A percentile compares a stretch with the other conserved stretches of the same genome.
phyloP scores from a whole-genome alignment of 495 filamentous ascomycete genomes.

The Penicillium psychrofluorescens region DNA sequence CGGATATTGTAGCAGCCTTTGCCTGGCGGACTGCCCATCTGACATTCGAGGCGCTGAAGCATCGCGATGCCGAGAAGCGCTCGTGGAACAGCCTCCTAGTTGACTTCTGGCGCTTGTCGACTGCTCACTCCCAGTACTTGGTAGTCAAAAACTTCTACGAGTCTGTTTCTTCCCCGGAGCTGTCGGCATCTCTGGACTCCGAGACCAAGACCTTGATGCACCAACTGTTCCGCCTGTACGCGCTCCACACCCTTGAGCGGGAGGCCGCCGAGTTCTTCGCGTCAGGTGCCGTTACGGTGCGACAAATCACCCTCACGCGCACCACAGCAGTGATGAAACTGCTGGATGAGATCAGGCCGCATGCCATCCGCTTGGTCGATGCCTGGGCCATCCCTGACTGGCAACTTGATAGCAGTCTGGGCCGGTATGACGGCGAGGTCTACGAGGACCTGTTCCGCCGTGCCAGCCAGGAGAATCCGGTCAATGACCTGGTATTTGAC shows the following conservation, averaged over 20 bases:
- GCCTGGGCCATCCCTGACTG: constrained; percentile 64
- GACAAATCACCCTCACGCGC: constrained; percentile 56
- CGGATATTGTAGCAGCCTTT: constrained; percentile 59
- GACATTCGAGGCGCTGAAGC: constrained; percentile 64
- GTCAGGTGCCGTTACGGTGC: constrained; percentile 52
- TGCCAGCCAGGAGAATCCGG: constrained; percentile 58
- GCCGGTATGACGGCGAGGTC: constrained; percentile 58
- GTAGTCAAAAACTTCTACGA: constrained; percentile 67
- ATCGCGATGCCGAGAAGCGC: constrained; percentile 60
- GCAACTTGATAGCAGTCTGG: constrained; percentile 59
- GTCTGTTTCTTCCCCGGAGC: constrained; percentile 46
- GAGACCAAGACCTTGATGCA: constrained; percentile 47
- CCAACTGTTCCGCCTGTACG: constrained; percentile 59
- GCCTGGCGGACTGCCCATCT: constrained; percentile 64
- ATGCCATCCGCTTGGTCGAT: constrained; percentile 59
- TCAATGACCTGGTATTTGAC: constrained; percentile 59
- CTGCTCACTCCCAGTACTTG: constrained; percentile 62
- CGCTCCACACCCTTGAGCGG: constrained; percentile 58
- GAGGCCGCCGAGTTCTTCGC: constrained; percentile 62
- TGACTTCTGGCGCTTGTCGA: constrained; percentile 65
- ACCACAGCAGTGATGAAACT: constrained; percentile 56
- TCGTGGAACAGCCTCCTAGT: constrained; percentile 66
- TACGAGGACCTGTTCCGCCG: constrained; percentile 64
- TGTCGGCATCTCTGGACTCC: constrained; percentile 38
- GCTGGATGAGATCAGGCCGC: constrained; percentile 58